A percentile compares a stretch with the other conserved stretches of the same genome.
Conservation (phyloP, 2,329 filamentous ascomycete genomes). For the Zasmidium cellare region DNA sequence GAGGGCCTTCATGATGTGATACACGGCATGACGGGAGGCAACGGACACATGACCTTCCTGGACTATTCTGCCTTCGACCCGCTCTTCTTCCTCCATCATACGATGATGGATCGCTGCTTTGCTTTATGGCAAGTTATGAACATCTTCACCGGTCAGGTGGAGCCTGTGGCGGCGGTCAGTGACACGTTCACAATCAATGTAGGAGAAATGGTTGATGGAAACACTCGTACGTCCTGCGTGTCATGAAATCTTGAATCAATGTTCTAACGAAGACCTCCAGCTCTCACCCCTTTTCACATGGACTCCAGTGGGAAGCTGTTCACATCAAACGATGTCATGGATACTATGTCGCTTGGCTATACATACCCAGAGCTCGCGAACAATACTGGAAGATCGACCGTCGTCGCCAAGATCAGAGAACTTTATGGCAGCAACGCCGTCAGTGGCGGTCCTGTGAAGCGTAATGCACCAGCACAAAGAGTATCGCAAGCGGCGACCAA, state of each 20-base stretch:
- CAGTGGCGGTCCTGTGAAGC: slow-evolving; percentile 17
- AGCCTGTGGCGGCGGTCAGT: slow-evolving; percentile 52
- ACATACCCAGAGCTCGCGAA: slow-evolving; percentile 67
- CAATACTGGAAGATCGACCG: slow-evolving; percentile 40
- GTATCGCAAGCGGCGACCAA: slow-evolving; percentile 13
- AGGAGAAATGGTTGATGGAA: slow-evolving; percentile 46
- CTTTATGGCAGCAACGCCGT: slow-evolving; percentile 56
- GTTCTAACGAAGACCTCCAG: slow-evolving; percentile 9
- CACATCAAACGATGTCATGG: slow-evolving; percentile 63
- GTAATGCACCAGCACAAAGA: not conserved
- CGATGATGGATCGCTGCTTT: slow-evolving; percentile 71
- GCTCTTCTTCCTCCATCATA: slow-evolving; percentile 74
- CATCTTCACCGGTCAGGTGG: slow-evolving; percentile 63
- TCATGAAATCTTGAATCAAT: not conserved
- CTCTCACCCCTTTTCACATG: slow-evolving; percentile 60
- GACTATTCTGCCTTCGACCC: slow-evolving; percentile 76
- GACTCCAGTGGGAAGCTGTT: slow-evolving; percentile 62
- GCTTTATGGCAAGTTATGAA: slow-evolving; percentile 77
- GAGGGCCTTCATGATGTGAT: slow-evolving; percentile 51
- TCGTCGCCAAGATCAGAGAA: slow-evolving; percentile 58
- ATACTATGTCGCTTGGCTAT: slow-evolving; percentile 67
- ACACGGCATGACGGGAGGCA: slow-evolving; percentile 56
- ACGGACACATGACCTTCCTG: slow-evolving; percentile 69
- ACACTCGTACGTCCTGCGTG: slow-evolving; percentile 26
- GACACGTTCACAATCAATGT: slow-evolving; percentile 62